Evolutionary conservation across 2,329 filamentous ascomycete species (phyloP).

Genomic region (Pseudogymnoascus verrucosus): DNA sequence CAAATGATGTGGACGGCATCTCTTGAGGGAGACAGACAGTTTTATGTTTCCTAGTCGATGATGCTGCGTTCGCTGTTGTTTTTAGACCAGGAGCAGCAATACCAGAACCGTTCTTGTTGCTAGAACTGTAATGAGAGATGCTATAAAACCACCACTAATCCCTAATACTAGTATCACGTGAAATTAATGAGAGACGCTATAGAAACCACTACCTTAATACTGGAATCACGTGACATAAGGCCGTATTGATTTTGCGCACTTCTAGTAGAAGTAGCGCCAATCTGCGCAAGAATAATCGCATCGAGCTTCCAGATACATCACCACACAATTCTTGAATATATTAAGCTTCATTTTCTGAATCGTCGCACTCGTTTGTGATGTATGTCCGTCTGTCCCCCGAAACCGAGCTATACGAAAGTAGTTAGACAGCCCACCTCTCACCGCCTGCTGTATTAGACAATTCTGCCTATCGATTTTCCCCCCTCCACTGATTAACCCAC

Average conservation of each 20-base stretch:
- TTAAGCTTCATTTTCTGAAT: too few species aligned
- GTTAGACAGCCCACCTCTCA: not conserved
- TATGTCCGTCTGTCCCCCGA: not conserved
- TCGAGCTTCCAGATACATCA: too few species aligned
- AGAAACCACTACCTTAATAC: too few species aligned
- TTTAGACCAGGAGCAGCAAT: slow-evolving; percentile 28
- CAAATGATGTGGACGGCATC: slow-evolving; percentile 7
- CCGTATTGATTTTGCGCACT: too few species aligned
- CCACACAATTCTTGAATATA: too few species aligned
- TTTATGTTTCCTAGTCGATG: slow-evolving; percentile 8
- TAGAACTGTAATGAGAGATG: slow-evolving; percentile 2
- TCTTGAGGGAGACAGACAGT: not conserved
- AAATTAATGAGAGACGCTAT: not conserved
- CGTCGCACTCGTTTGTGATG: not conserved
- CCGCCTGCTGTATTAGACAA: not conserved
- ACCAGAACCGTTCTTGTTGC: slow-evolving; percentile 21
- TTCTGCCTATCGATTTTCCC: slow-evolving; percentile 4
- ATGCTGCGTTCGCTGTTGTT: slow-evolving; percentile 17
- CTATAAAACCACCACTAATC: not conserved
- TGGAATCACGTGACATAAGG: too few species aligned
- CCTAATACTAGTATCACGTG: not conserved
- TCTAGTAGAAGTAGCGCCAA: too few species aligned
- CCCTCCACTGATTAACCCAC: not conserved
- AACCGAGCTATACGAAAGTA: not conserved
- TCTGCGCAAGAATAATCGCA: too few species aligned